Evolutionary conservation across 2,329 filamentous ascomycete species (phyloP).

Genomic region (Penicillium sclerotiorum): DNA sequence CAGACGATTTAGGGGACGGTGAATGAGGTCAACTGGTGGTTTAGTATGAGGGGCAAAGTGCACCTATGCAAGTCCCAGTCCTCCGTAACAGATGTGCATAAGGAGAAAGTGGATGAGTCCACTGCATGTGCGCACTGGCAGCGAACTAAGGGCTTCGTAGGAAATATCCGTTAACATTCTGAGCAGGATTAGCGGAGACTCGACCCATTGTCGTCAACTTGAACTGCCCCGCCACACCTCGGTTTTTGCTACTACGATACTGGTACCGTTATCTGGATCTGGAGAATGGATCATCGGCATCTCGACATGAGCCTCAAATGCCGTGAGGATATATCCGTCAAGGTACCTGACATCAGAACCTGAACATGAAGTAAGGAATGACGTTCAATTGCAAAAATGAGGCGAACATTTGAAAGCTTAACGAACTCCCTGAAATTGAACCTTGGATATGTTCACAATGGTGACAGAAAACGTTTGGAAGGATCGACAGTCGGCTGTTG

Average conservation of each 20-base stretch:
- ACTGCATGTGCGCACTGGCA: not conserved
- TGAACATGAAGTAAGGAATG: not conserved
- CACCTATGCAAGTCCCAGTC: too few relatives aligned
- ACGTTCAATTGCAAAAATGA: constrained; percentile 8
- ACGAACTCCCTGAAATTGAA: constrained; percentile 9
- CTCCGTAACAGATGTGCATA: too few relatives aligned
- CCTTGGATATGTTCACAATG: constrained; percentile 1
- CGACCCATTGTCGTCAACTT: too few relatives aligned
- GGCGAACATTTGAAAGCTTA: constrained; percentile 22
- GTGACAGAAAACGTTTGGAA: constrained; percentile 27
- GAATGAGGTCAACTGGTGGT: not conserved
- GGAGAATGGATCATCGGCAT: not conserved
- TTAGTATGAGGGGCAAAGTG: too few relatives aligned
- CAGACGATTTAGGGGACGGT: constrained; percentile 4
- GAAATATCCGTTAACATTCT: constrained; percentile 6
- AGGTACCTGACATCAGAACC: not conserved
- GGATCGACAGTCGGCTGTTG: constrained; percentile 21
- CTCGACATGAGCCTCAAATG: not conserved
- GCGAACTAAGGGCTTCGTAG: not conserved
- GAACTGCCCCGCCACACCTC: too few relatives aligned
- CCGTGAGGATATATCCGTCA: not conserved
- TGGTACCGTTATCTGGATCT: not conserved
- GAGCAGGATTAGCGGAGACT: too few relatives aligned
- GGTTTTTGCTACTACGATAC: too few relatives aligned
- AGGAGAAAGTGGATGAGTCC: not conserved